Evolutionary conservation across 176 grass and related monocot species (phyloP).

Genomic region (Saccharum spontaneum): DNA sequence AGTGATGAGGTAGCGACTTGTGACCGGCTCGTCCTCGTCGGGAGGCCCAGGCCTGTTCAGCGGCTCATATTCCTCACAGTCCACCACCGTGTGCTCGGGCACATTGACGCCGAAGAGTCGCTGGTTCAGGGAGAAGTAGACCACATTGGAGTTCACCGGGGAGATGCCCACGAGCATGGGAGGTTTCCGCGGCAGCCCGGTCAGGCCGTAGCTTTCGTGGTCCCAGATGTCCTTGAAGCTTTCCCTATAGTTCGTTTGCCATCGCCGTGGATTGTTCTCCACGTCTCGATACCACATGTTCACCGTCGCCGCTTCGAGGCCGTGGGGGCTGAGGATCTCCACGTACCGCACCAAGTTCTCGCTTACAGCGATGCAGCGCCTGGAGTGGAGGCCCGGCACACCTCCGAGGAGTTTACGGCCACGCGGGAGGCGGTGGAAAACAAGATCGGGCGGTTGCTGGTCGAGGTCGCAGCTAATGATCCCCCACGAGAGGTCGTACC

Average conservation of each 20-base stretch:
- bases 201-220: not conserved
- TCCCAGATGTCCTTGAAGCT: not conserved
- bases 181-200: not conserved
- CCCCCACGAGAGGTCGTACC: constrained; percentile 8
- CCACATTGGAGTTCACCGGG: not conserved
- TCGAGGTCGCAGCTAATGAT: not conserved
- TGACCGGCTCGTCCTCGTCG: not conserved
- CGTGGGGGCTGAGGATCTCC: not conserved
- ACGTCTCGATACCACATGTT: not conserved
- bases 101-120: not conserved
- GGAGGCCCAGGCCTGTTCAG: not conserved
- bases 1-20: not conserved
- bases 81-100: not conserved
- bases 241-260: not conserved
- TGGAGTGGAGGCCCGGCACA: not conserved
- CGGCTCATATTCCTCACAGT: not conserved
- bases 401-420: not conserved
- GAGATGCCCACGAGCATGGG: not conserved
- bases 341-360: not conserved
- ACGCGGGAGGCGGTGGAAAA: not conserved
- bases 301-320: not conserved
- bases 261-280: rapidly evolving
- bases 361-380: not conserved
- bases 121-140: not conserved
- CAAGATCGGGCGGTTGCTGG: too few relatives aligned